phyloP scores from a whole-genome alignment of 768 basidiomycete species.

The Panaeolus papilionaceus region DNA sequence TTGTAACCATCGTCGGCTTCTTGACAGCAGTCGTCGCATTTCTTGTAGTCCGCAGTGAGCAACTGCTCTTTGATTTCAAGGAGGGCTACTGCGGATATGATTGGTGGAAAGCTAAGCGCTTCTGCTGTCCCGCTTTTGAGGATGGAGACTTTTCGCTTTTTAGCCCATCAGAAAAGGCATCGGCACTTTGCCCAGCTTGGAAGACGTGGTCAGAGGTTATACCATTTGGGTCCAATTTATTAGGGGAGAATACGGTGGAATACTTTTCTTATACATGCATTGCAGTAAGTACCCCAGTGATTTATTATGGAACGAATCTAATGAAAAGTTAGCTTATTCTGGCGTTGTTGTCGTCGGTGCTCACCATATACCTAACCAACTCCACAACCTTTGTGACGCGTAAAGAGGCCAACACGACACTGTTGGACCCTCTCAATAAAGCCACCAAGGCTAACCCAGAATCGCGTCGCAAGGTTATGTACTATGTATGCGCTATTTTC shows the following conservation, averaged over 20 bases:
- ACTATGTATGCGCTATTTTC: constrained; percentile 68
- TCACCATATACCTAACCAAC: constrained; percentile 87
- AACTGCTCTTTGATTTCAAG: constrained; percentile 91
- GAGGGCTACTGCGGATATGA: constrained; percentile 81
- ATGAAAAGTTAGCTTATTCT: constrained; percentile 63
- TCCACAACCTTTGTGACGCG: constrained; percentile 89
- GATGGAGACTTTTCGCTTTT: constrained; percentile 24
- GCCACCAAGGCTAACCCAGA: constrained; percentile 31
- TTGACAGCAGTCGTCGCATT: constrained; percentile 88
- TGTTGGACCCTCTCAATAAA: constrained; percentile 50
- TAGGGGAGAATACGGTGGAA: constrained; percentile 56
- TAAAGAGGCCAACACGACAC: constrained; percentile 79
- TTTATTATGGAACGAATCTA: constrained; percentile 5
- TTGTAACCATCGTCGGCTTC: constrained; percentile 89
- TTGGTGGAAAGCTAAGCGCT: constrained; percentile 78
- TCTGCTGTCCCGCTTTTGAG: constrained; percentile 71
- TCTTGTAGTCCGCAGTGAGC: constrained; percentile 83
- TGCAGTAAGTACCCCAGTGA: constrained; percentile 64
- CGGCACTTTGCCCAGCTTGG: constrained; percentile 71
- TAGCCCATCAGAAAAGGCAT: constrained; percentile 20
- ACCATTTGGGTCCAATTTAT: constrained; percentile 38
- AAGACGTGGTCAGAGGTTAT: constrained; percentile 69
- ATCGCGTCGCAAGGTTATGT: constrained; percentile 72
- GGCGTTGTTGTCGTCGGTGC: constrained; percentile 72
- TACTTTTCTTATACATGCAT: constrained; percentile 74